Evolutionary conservation across 345 rosid genomes (phyloP).

Genomic region (Diplotaxis tenuifolia): DNA sequence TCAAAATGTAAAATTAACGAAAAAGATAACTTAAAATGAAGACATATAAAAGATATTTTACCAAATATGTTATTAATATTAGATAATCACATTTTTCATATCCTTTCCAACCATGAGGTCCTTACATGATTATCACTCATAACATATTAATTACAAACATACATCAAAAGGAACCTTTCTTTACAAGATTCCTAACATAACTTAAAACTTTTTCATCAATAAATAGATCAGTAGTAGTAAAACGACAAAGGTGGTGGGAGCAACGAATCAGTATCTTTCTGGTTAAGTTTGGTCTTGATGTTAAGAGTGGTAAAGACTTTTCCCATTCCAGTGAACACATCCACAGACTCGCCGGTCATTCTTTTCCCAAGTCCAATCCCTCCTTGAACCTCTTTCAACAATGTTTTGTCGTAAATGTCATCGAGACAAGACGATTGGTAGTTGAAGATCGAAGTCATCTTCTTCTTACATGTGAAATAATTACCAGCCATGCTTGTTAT

Average conservation of each 20-base stretch:
- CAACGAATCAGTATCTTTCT: not conserved
- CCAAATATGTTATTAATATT: not conserved
- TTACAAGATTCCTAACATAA: not conserved
- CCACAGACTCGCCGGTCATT: not conserved
- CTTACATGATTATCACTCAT: not conserved
- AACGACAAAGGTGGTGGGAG: not conserved
- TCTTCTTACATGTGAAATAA: not conserved
- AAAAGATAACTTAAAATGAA: not conserved
- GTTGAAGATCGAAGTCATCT: not conserved
- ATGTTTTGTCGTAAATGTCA: not conserved
- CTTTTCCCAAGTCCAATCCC: not conserved
- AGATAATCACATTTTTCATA: not conserved
- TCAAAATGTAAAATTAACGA: not conserved
- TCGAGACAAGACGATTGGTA: not conserved
- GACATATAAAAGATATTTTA: not conserved
- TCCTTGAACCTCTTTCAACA: not conserved
- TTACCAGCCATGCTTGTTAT: not conserved
- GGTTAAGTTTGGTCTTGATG: not conserved
- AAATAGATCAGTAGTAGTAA: not conserved
- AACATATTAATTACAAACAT: not conserved
- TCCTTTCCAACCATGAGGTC: not conserved
- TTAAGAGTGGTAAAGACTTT: not conserved
- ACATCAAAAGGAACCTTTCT: not conserved
- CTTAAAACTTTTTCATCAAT: not conserved
- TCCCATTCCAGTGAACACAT: not conserved